Base-by-base conservation (phyloP, 1,139 yeast species). In the Fermentozyma sake region DNA sequence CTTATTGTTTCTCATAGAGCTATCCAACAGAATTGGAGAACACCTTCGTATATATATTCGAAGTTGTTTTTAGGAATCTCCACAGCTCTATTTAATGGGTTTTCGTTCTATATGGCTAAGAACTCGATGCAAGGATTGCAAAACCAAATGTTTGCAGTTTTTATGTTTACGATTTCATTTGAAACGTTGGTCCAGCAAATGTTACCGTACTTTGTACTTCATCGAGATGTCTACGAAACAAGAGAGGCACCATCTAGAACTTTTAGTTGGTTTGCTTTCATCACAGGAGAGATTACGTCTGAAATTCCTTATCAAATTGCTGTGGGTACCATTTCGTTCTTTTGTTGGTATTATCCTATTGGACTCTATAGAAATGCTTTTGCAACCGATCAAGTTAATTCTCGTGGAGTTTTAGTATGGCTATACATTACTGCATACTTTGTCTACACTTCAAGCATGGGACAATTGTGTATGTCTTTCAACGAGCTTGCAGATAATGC, bases 231-330 rank as follows among this genome's bases (percentile, higher is more conserved):
- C 25, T 86, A 84, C 50, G 64, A 58, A 37, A 60, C 52, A 11
- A 48, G 64, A 50, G 96, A 86, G 54, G 74, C 94, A 22, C 95
- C 95, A 12, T 68, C 76, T 1, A 66, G 66, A 41, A 64, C 76
- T 4, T 70, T 65, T 44, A 46, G 62, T 36, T 70, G 76, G 76
- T 39, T 54, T 30, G 64, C 72, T 0, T 71, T 71, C 35, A 54
- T 61, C 27, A 22, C 48, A 18, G 60, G 53, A 16, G 64, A 58
- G 34, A 47, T 60, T 24, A 48, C 63, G 6, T 51, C 57, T 6
- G 68, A 61, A 40, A 39, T 61, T 26, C 63, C 65, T 10, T 57
- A 42, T 46, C 61, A 58, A 31, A 23, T 57, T 22, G 42, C 33
- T 10, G 41, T 50, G 25, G 67, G 67, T 32, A 57, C 63, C 4